A percentile compares a stretch with the other conserved stretches of the same genome.
Evolutionary conservation across 352 stramenopile genomes (phyloP).

Genomic region (Globisporangium okanoganense): DNA sequence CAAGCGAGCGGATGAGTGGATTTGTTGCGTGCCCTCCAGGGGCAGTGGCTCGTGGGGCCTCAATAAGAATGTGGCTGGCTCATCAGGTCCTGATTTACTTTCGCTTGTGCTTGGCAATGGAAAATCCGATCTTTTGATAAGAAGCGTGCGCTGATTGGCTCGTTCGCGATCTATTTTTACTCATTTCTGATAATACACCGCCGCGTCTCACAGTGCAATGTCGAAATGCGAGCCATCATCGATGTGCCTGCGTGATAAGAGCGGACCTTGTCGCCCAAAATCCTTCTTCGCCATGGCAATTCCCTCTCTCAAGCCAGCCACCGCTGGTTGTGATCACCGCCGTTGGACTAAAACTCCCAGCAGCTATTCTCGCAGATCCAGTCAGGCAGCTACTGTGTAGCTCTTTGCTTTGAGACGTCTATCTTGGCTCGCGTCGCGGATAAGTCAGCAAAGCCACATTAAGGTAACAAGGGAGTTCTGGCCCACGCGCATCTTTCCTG

Average conservation of each 20-base stretch:
- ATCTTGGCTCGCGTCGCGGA: neutral
- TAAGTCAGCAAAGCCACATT: neutral
- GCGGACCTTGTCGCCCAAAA: slow-evolving; percentile 1
- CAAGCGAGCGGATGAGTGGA: neutral
- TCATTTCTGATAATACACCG: neutral
- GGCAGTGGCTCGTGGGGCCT: no score
- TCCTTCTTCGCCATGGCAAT: neutral
- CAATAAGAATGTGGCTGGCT: no score
- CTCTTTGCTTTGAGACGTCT: neutral
- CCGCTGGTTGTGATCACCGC: neutral
- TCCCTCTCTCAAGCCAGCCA: no score
- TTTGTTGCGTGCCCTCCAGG: neutral
- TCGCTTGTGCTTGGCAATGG: neutral
- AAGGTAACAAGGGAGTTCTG: neutral
- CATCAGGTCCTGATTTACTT: no score
- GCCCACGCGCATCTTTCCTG: neutral
- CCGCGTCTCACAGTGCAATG: slow-evolving; percentile 2
- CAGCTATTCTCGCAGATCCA: neutral
- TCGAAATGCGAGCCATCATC: neutral
- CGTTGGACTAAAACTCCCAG: neutral
- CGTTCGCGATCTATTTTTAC: neutral
- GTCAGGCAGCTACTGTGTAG: neutral
- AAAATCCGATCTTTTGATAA: neutral
- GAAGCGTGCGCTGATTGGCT: neutral
- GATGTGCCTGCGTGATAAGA: neutral